Base-by-base conservation (phyloP, 106 monocot genomes). In the Acorus calamus region DNA sequence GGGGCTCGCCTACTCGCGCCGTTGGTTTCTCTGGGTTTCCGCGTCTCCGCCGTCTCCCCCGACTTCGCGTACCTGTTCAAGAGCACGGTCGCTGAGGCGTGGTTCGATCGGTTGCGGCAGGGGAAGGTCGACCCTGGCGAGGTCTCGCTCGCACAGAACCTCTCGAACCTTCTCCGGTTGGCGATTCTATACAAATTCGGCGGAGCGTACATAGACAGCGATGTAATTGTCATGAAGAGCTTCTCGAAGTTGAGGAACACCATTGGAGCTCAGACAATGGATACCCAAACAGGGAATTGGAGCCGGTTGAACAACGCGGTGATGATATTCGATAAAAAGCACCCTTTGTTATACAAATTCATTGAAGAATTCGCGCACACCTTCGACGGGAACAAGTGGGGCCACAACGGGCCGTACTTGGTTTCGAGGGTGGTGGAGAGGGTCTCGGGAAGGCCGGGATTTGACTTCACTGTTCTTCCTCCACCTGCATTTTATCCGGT, bases 351-450 rank as follows among this genome's bases (percentile, higher is more conserved):
- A 0, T 73, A 58, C 50, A 56, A 81, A 66, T 89, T 93, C 67
- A 83, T 93, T 2, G 70, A 69, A 59, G 93, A 93, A 63, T 93
- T 93, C 53, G 69, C 83, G 0, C 14, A 5, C 11, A 86, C 67
- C 10, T 93, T 93, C 53, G 86, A 93, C 11, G 93, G 93, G 10
- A 89, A 42, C 69, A 93, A 69, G 67, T 93, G 93, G 93, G 86
- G 92, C 0, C 74, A 92, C 71, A 73, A 94, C 56, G 92, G 92
- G 12, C 92, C 87, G 12, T 92, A 92, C 70, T 73, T 92, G 2
- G 84, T 87, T 3, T 87, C 87, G 4, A 79, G 85, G 61, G 86
- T 89, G 55, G 83, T 54, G 43, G 55, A 11, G 57, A 80, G 86
- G 70, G 56, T 79, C 69, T 11, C 1, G 4, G 66, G 70, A 5